Base-by-base conservation (phyloP, 83 land plant species). In the Diphasiastrum complanatum region DNA sequence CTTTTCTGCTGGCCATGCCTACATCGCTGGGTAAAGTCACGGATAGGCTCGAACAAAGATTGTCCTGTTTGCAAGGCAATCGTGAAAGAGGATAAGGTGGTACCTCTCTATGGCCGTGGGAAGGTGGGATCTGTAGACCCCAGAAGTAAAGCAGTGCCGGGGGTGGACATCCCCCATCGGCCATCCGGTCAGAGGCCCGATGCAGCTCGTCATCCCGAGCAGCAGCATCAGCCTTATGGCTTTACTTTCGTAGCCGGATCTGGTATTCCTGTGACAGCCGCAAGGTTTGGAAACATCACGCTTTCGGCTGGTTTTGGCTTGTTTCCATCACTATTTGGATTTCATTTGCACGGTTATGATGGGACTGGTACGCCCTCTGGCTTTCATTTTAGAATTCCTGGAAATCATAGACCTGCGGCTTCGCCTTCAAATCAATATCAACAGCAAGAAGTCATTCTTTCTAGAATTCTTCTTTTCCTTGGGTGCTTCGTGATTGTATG, bases 41-140 rank as follows among this genome's bases (percentile, higher is more conserved):
- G 45, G 45, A 18, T 18, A 41, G 18, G 45, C n/a, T 41, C n/a
- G n/a, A n/a, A n/a, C 16, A 36, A 64, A 28, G 67, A 64, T 1
- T 64, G 67, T n/a, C 67, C 67, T 4, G 67, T 64, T 3, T 64
- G 67, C 61, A 64, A 64, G 37, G 67, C 67, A 10, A 51, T 61
- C 25, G 67, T 64, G 2, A 61, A 64, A 22, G 67, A 64, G 23
- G 67, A 64, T 61, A 64, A 64, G 61, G 67, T 64, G 4, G 51
- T 64, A 2, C 67, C 67, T 6, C 40, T 64, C 35, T 64, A 64
- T 14, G 67, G 67, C 26, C 32, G 67, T n/a, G 67, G 67, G 1
- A 64, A 64, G 30, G 65, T 62, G 1, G 71, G 45, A 23, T 63
- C 57, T 33, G 67, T 51, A 8, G 67, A 64, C 51, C 67, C 67